phyloP scores from a whole-genome alignment of 2,329 filamentous ascomycete species.

The Drechslerella dactyloides region DNA sequence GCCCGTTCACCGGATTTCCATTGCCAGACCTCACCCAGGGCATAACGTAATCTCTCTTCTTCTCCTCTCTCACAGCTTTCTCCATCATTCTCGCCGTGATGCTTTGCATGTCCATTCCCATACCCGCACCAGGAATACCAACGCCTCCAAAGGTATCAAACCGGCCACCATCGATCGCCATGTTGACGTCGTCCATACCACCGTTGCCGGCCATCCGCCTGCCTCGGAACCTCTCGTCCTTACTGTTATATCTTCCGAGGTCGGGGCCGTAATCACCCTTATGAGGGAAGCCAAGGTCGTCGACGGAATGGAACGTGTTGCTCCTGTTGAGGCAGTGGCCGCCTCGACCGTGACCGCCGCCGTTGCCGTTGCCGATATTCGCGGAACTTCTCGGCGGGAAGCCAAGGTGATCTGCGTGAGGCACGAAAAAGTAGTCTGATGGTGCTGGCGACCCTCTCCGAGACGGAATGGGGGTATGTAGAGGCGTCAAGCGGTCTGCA shows the following conservation, averaged over 20 bases:
- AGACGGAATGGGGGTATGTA: constrained; percentile 38
- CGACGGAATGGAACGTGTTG: constrained; percentile 29
- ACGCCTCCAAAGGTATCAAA: constrained; percentile 22
- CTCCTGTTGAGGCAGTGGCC: constrained; percentile 19
- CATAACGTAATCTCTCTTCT: constrained; percentile 46
- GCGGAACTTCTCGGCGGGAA: constrained; percentile 20
- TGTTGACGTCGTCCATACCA: constrained; percentile 27
- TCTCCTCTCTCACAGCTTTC: constrained; percentile 38
- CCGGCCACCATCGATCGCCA: constrained; percentile 14
- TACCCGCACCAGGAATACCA: background rate
- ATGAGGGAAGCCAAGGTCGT: constrained; percentile 32
- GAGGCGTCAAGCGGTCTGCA: constrained; percentile 31
- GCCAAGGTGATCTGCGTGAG: constrained; percentile 38
- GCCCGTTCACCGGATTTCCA: constrained; percentile 16
- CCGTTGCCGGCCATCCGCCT: constrained; percentile 15
- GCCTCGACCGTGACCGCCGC: constrained; percentile 7
- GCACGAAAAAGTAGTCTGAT: constrained; percentile 43
- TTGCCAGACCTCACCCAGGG: constrained; percentile 33
- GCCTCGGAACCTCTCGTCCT: constrained; percentile 36
- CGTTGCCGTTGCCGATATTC: constrained; percentile 12
- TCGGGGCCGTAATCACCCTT: constrained; percentile 34
- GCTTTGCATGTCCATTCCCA: constrained; percentile 32
- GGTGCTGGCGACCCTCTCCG: constrained; percentile 39
- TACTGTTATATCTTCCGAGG: constrained; percentile 20
- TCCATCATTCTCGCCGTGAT: constrained; percentile 45